Evolutionary conservation across 768 basidiomycete species (phyloP), one percentile per base, ranked within the genome.

Genomic region (Harrya chromipes): DNA sequence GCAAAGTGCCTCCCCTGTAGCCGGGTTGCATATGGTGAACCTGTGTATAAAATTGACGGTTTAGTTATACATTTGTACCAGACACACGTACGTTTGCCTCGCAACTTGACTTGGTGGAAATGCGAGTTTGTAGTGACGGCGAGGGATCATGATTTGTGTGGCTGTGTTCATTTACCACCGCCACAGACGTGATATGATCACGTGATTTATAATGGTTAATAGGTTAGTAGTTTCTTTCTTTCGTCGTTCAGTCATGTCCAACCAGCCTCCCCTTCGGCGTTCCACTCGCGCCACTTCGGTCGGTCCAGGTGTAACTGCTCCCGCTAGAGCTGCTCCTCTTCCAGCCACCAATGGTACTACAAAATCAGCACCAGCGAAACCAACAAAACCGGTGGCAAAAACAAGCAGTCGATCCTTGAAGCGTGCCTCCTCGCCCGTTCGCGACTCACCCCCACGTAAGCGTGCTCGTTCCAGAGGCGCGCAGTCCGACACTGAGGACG

Each of bases 11-110:
- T 83, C 70, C 26, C 84, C 82, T 1, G 77, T 87, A 3, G 89
- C 86, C 11, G 89, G 88, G 64, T 89, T 88, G 38, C 62, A 61
- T 8, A 90, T 78, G 14, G 62, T 59, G 46, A 85, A 74, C 17
- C 81, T 85, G 46, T 16, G 26, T 1, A 37, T 6, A n/a, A 9
- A 3, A n/a, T 48, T 17, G 26, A 23, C 6, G 26, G 26, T 29
- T 31, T 14, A 13, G 12, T 6, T 23, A 17, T 3, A 34, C 4
- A 6, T 17, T 31, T 11, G 27, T 16, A 19, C 20, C n/a, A 21
- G 20, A 26, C 1, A 16, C 10, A 36, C 57, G 19, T 19, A 57
- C 58, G 39, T 47, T 35, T 43, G 42, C 35, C 58, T 42, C 27
- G 54, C 26, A 19, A 49, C 29, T 12, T 31, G 45, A 3, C 29